These are phyloP conservation scores for Trichaptum fuscoviolaceum DNA, from an alignment of 768 basidiomycete genomes.

Conservation along the genomic window DNA sequence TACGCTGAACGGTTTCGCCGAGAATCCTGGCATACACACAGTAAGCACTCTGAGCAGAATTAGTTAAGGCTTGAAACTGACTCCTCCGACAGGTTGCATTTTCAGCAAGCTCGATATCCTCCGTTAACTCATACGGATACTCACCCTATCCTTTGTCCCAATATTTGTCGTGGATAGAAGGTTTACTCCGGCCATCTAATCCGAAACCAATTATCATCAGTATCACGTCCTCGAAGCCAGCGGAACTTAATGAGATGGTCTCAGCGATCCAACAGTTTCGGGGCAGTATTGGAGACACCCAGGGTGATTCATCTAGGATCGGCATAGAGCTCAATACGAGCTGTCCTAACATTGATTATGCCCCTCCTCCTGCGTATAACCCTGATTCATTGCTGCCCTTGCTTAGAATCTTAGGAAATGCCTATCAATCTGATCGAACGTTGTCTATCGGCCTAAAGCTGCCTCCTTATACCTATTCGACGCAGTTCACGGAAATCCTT, in stretches of 20 bases:
- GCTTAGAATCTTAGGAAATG: slow-evolving; percentile 48
- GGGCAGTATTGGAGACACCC: slow-evolving; percentile 18
- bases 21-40: slow-evolving; percentile 50
- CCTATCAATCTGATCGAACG: slow-evolving; percentile 42
- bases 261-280: slow-evolving; percentile 56
- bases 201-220: slow-evolving; percentile 75
- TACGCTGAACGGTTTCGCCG: slow-evolving; percentile 64
- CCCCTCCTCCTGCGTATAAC: slow-evolving; percentile 61
- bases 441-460: slow-evolving; percentile 74
- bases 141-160: slow-evolving; percentile 66
- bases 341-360: slow-evolving; percentile 69
- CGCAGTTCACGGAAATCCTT: slow-evolving; percentile 56
- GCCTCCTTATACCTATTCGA: slow-evolving; percentile 62
- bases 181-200: slow-evolving; percentile 37
- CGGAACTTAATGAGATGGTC: slow-evolving; percentile 51
- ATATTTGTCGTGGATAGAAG: slow-evolving; percentile 61
- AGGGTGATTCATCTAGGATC: slow-evolving; percentile 34
- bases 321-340: slow-evolving; percentile 81
- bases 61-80: slow-evolving; percentile 6
- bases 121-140: slow-evolving; percentile 85
- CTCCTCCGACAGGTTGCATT: slow-evolving; percentile 51
- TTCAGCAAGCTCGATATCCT: slow-evolving; percentile 41
- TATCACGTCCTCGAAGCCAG: slow-evolving; percentile 58
- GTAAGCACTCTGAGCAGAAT: slow-evolving; percentile 31
- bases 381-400: slow-evolving; percentile 46